Evolutionary conservation across 2,329 filamentous ascomycete genomes (phyloP).

Genomic region (Exophiala aquamarina): DNA sequence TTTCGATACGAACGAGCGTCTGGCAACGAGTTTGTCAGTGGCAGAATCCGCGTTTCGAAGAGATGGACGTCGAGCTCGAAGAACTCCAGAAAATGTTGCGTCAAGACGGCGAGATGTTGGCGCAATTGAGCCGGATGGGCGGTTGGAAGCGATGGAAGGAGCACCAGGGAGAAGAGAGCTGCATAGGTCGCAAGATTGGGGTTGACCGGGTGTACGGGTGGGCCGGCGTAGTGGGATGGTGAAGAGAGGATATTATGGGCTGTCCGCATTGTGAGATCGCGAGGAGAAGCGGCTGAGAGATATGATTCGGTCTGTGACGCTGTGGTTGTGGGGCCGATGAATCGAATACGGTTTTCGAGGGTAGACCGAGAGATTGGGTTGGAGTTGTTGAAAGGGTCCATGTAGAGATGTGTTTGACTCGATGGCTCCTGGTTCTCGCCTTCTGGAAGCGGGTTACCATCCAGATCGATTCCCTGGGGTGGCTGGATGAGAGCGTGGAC

Average conservation of each 20-base stretch:
- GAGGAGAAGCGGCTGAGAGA: constrained; percentile 63
- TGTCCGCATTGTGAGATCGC: constrained; percentile 71
- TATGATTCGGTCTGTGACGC: constrained; percentile 48
- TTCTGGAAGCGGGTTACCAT: constrained; percentile 43
- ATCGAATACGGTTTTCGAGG: constrained; percentile 61
- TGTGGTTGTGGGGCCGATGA: constrained; percentile 39
- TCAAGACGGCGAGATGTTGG: constrained; percentile 63
- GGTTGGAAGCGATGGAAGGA: constrained; percentile 50
- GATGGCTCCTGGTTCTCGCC: constrained; percentile 24
- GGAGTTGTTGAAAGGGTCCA: constrained; percentile 76
- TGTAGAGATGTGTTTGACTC: constrained; percentile 56
- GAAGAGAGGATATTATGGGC: constrained; percentile 79
- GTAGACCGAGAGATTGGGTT: constrained; percentile 63
- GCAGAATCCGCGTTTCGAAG: constrained; percentile 66
- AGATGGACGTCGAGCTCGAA: constrained; percentile 72
- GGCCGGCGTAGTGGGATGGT: constrained; percentile 53
- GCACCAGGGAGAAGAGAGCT: constrained; percentile 68
- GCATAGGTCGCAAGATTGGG: constrained; percentile 67
- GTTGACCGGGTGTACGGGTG: constrained; percentile 47
- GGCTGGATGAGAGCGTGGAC: constrained; percentile 77
- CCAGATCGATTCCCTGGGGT: constrained; percentile 57
- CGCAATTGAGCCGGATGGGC: constrained; percentile 53
- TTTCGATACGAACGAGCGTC: constrained; percentile 52
- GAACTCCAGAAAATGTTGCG: constrained; percentile 63
- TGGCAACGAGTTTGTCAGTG: constrained; percentile 54